Evolutionary conservation across 768 basidiomycete species (phyloP), one percentile per base, ranked within the genome.

Genomic region (Termitomyces sp.): DNA sequence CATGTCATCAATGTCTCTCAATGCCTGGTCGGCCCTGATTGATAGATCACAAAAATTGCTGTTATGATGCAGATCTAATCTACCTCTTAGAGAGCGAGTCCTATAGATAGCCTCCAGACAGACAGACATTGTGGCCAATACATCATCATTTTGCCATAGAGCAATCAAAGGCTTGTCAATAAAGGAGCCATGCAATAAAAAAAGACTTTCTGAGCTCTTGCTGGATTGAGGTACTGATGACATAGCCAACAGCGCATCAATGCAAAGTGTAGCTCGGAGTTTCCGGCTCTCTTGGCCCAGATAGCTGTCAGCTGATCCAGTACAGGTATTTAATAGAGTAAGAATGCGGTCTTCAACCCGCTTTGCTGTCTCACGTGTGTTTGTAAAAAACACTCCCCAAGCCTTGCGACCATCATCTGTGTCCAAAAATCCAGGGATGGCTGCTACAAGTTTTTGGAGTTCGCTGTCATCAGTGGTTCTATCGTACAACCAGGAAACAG

Each of bases 1-100:
- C 49, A 50, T 39, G 4, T 58, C 57, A 16, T 58, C 57, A 13
- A 58, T 40, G n/a, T 58, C 57, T 24, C 32, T 40, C 15, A 58
- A 13, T 2, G 57, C 36, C 38, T 44, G 36, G 15, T 58, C 57
- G 28, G 49, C 49, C 4, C 5, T 32, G 24, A 2, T 6, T 40
- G 49, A 50, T 28, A 44, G n/a, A 12, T 42, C 24, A 16, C 38
- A 49, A 50, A 58, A 35, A 39, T 2, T 28, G 28, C 28, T 28
- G 28, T 28, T 4, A 28, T 28, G 28, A 4, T 28, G 28, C 28
- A 4, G 28, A 2, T 2, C 28, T 4, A 28, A 28, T 28, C 28
- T 28, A 28, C 4, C 28, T 28, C 28, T 28, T 4, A 28, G 28
- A 28, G 28, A 28, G 28, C 28, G 28, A 2, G 28, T 2, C 28